Evolutionary conservation across 2,329 filamentous ascomycete genomes (phyloP).

Genomic region (Colletotrichum sansevieriae): DNA sequence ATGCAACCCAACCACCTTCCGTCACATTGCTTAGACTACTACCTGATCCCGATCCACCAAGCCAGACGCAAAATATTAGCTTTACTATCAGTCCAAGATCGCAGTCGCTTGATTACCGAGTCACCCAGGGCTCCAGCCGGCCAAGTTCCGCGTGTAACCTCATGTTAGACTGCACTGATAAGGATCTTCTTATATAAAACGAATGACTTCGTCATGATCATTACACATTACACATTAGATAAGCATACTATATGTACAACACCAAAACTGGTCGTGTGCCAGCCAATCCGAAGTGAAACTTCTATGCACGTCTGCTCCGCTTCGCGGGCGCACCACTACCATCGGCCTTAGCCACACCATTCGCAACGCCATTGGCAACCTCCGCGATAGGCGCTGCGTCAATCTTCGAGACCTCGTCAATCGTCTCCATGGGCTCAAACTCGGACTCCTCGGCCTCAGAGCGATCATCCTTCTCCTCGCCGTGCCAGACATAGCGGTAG

Average conservation of each 20-base stretch:
- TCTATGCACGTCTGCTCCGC: conserved; percentile 30
- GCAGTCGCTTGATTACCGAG: not conserved
- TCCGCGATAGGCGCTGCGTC: conserved; percentile 23
- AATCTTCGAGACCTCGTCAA: conserved; percentile 37
- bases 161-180: not conserved
- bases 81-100: not conserved
- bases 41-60: no score
- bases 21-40: no score
- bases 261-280: not conserved
- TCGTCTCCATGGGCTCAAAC: conserved; percentile 49
- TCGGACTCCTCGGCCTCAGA: conserved; percentile 68
- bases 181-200: conserved; percentile 4
- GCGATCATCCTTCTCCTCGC: conserved; percentile 67
- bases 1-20: no score
- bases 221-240: conserved; percentile 34
- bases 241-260: conserved; percentile 26
- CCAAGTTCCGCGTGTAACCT: conserved; percentile 3
- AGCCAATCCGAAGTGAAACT: conserved; percentile 4
- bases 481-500: conserved; percentile 63
- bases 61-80: no score
- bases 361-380: conserved; percentile 22
- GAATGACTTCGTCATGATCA: conserved; percentile 30
- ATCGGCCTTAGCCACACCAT: conserved; percentile 22
- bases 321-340: conserved; percentile 9
- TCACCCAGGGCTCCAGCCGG: not conserved